These are phyloP conservation scores for Plectosphaerella plurivora DNA, from an alignment of 2,329 filamentous ascomycete species.

Conservation along the genomic window DNA sequence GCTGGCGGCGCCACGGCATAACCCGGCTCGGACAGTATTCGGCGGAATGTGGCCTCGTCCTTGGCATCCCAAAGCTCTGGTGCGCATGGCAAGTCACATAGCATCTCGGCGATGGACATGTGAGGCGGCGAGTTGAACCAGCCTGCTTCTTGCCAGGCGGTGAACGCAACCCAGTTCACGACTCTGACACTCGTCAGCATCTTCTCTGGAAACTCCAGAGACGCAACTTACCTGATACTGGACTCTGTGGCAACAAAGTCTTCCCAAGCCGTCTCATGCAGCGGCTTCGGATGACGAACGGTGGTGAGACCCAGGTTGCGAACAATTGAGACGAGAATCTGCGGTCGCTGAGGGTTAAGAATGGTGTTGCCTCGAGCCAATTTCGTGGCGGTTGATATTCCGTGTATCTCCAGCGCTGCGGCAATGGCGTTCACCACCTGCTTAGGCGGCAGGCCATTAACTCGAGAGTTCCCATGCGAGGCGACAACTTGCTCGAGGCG, in stretches of 20 bases:
- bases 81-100: constrained; percentile 16
- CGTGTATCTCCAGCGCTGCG: constrained; percentile 17
- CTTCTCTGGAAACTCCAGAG: not conserved
- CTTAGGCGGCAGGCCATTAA: constrained; percentile 2
- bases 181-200: constrained; percentile 10
- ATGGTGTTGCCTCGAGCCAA: constrained; percentile 9
- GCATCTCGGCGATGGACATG: constrained; percentile 17
- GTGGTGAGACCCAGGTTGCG: constrained; percentile 10
- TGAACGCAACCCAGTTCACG: constrained; percentile 15
- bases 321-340: constrained; percentile 14
- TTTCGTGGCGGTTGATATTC: not conserved
- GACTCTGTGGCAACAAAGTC: constrained; percentile 13
- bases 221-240: constrained; percentile 12
- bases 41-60: constrained; percentile 12
- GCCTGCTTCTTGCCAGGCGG: constrained; percentile 21
- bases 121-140: constrained; percentile 16
- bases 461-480: not conserved
- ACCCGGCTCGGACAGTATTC: not conserved
- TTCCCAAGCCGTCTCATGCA: constrained; percentile 6
- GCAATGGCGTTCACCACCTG: constrained; percentile 15
- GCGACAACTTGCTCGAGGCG: constrained; percentile 5
- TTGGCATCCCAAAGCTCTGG: constrained; percentile 18
- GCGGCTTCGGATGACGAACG: constrained; percentile 5
- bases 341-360: constrained; percentile 14
- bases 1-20: not conserved